phyloP scores from a whole-genome alignment of 2,329 filamentous ascomycete species.

The Calonectria multiphialidica region DNA sequence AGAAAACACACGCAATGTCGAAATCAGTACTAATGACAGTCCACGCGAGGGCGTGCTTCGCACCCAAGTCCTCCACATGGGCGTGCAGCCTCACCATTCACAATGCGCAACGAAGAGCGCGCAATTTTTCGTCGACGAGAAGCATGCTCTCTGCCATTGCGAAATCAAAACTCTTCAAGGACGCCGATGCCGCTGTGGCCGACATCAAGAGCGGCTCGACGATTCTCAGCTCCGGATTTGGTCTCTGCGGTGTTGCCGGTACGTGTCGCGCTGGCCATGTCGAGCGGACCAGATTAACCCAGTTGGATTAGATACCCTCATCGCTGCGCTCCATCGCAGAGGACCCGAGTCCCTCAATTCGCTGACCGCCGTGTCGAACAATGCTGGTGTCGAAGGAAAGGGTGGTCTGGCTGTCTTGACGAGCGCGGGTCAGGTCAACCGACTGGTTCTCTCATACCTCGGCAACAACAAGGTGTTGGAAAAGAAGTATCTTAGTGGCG shows the following conservation, averaged over 20 bases:
- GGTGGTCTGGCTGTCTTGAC: conserved; percentile 78
- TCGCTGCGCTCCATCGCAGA: conserved; percentile 73
- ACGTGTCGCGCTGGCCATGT: conserved; percentile 36
- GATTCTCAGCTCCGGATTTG: conserved; percentile 83
- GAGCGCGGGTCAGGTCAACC: conserved; percentile 76
- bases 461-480: conserved; percentile 84
- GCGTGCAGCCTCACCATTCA: conserved; percentile 36
- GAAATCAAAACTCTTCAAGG: conserved; percentile 61
- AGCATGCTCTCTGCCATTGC: conserved; percentile 21
- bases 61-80: conserved; percentile 32
- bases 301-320: conserved; percentile 72
- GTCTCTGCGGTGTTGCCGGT: conserved; percentile 83
- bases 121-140: conserved; percentile 37
- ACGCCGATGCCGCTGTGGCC: conserved; percentile 76
- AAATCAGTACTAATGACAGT: conserved; percentile 21
- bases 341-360: conserved; percentile 72
- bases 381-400: conserved; percentile 77
- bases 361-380: conserved; percentile 84
- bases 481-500: conserved; percentile 79
- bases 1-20: conserved; percentile 11
- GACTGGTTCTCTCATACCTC: conserved; percentile 81
- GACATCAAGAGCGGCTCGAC: conserved; percentile 79
- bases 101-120: conserved; percentile 6
- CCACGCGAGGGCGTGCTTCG: conserved; percentile 12
- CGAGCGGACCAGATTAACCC: not conserved